Evolutionary conservation across 2,329 filamentous ascomycete genomes (phyloP).

Genomic region (Berkeleyomyces basicola): DNA sequence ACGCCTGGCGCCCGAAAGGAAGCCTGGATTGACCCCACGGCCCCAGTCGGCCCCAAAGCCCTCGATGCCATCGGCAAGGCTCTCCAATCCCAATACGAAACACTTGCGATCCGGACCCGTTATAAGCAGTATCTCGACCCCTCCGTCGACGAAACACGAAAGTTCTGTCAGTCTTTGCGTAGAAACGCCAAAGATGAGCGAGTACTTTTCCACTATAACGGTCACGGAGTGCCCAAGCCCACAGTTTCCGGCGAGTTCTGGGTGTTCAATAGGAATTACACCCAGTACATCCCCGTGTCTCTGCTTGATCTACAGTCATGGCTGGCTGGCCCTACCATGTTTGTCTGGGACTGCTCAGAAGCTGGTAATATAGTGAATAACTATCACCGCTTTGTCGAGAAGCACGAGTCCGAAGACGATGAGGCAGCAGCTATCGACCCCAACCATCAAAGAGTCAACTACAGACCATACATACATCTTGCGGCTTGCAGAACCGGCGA

Average conservation of each 20-base stretch:
- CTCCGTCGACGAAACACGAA: slow-evolving; percentile 92
- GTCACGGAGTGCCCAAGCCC: slow-evolving; percentile 89
- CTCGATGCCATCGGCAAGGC: slow-evolving; percentile 92
- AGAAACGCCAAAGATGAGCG: slow-evolving; percentile 91
- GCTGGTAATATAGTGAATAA: slow-evolving; percentile 91
- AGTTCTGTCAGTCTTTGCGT: slow-evolving; percentile 79
- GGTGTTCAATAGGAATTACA: slow-evolving; percentile 99
- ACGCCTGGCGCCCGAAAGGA: slow-evolving; percentile 85
- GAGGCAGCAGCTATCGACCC: slow-evolving; percentile 63
- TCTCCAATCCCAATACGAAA: slow-evolving; percentile 92
- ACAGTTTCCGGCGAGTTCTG: slow-evolving; percentile 94
- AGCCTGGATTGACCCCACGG: slow-evolving; percentile 88
- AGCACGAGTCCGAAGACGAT: slow-evolving; percentile 78
- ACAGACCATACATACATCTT: slow-evolving; percentile 62
- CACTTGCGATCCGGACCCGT: slow-evolving; percentile 80
- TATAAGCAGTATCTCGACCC: slow-evolving; percentile 97
- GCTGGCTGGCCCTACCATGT: slow-evolving; percentile 88
- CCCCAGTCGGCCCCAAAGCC: slow-evolving; percentile 63
- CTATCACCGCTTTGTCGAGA: slow-evolving; percentile 86
- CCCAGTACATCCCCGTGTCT: slow-evolving; percentile 94
- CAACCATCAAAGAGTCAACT: slow-evolving; percentile 62
- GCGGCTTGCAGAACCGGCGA: slow-evolving; percentile 84
- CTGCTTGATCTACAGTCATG: slow-evolving; percentile 89
- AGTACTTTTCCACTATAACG: slow-evolving; percentile 96
- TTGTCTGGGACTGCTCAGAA: slow-evolving; percentile 95